Evolutionary conservation across 495 filamentous ascomycete genomes (phyloP).

Genomic region (Podospora comata): DNA sequence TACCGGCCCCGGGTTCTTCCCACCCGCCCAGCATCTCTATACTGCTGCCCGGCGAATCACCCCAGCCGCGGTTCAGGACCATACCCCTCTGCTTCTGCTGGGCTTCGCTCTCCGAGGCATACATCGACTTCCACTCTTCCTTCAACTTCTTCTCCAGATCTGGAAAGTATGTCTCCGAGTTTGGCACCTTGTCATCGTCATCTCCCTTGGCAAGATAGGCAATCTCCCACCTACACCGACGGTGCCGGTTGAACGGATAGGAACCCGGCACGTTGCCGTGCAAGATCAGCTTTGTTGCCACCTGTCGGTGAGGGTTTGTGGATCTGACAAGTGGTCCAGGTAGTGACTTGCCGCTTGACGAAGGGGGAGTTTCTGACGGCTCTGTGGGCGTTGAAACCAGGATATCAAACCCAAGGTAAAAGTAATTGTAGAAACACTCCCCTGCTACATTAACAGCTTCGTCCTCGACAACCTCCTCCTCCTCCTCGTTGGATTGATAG

Average conservation of each 20-base stretch:
- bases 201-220: constrained; percentile 45
- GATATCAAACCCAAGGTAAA: constrained; percentile 92
- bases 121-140: constrained; percentile 68
- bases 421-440: constrained; percentile 96
- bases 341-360: constrained; percentile 38
- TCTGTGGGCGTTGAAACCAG: constrained; percentile 73
- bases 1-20: constrained; percentile 63
- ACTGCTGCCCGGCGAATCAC: constrained; percentile 86
- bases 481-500: constrained; percentile 45
- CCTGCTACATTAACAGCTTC: constrained; percentile 50
- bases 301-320: constrained; percentile 55
- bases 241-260: constrained; percentile 93
- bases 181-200: constrained; percentile 36
- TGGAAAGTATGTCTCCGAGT: constrained; percentile 76
- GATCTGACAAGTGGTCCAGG: constrained; percentile 40
- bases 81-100: constrained; percentile 68
- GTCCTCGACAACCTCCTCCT: constrained; percentile 57
- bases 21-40: constrained; percentile 85
- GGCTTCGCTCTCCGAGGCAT: constrained; percentile 58
- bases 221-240: constrained; percentile 84
- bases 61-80: constrained; percentile 86
- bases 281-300: constrained; percentile 84
- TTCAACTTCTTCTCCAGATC: constrained; percentile 63
- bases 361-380: constrained; percentile 59
- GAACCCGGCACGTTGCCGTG: constrained; percentile 94